phyloP scores from a whole-genome alignment of 306 rosid species.

The Vicia sativa region DNA sequence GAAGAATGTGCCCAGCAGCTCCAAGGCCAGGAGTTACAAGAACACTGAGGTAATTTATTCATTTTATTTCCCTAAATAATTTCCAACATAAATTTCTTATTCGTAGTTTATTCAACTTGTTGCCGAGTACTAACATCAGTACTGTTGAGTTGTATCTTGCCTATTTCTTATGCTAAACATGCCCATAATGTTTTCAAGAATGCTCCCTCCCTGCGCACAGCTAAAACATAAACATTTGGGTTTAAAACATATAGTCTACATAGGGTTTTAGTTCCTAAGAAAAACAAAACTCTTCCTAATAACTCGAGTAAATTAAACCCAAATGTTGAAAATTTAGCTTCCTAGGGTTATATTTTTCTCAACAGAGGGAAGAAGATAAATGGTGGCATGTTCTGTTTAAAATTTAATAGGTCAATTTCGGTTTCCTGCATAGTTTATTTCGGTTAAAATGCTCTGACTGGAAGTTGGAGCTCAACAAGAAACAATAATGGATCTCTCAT shows the following conservation, averaged over 20 bases:
- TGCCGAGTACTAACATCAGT: not conserved
- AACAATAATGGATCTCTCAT: constrained; percentile 22
- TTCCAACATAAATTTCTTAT: constrained; percentile 1
- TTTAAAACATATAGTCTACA: too few species aligned
- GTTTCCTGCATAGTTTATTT: constrained; percentile 8
- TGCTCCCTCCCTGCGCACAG: not conserved
- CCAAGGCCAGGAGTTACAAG: constrained; percentile 98
- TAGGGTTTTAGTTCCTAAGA: too few species aligned
- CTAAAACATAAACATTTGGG: too few species aligned
- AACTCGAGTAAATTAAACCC: too few species aligned
- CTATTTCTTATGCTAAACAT: constrained; percentile 12
- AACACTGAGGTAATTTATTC: constrained; percentile 59
- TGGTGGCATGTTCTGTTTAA: constrained; percentile 2
- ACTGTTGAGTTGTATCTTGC: constrained; percentile 12
- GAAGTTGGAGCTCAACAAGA: constrained; percentile 32
- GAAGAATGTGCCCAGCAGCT: constrained; percentile 93
- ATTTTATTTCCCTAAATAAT: constrained; percentile 30
- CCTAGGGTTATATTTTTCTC: constrained; percentile 18
- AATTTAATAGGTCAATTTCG: constrained; percentile 19
- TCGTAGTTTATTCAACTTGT: constrained; percentile 14
- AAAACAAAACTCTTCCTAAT: too few species aligned
- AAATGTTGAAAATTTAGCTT: not conserved
- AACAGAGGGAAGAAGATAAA: constrained; percentile 9
- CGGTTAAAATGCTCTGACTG: not conserved
- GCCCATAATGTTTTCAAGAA: constrained; percentile 8